Evolutionary conservation across 345 rosid species (phyloP), one percentile per base, ranked within the genome.

Genomic region (Citropsis articulata): DNA sequence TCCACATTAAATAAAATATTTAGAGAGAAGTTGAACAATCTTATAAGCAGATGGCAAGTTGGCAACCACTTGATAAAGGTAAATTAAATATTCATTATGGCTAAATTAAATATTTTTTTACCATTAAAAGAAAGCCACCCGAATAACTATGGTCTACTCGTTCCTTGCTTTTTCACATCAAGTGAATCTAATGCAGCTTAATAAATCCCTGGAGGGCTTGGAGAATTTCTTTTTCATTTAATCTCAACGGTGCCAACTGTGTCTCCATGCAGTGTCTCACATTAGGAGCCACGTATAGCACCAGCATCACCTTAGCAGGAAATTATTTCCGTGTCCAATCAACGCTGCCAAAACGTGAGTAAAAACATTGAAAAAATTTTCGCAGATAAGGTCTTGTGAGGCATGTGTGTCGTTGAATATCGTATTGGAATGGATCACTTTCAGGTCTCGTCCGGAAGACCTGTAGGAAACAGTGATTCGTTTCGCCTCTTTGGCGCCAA

Each of bases 401-500:
- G 50, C 7, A 10, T 42, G 2, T 12, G 4, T 0, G 4, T 2
- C 50, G 50, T 42, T 42, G 50, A 42, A 42, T 42, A 42, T 42
- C 13, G 1, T 57, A 73, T 69, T 59, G 50, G 78, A 76, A n/a
- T 72, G 78, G 33, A 80, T 59, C 7, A 40, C 56, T 70, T 75
- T 75, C 40, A 61, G 72, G n/a, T 59, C 69, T 59, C 71, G 61
- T 64, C 45, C 70, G 77, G 77, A 33, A 73, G 50, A 73, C 30
- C 28, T 60, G 66, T 59, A 69, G 45, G 48, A 75, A 48, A 42
- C 83, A 68, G 21, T 48, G 79, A 72, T 56, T 57, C 82, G 74
- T 77, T 59, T 69, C 69, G 33, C n/a, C 45, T 48, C 59, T 36
- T 75, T 77, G 78, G 75, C 76, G 56, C 72, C 76, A 50, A 75